These are phyloP conservation scores for Cenococcum geophilum DNA, from an alignment of 495 filamentous ascomycete species.

Conservation along the genomic window DNA sequence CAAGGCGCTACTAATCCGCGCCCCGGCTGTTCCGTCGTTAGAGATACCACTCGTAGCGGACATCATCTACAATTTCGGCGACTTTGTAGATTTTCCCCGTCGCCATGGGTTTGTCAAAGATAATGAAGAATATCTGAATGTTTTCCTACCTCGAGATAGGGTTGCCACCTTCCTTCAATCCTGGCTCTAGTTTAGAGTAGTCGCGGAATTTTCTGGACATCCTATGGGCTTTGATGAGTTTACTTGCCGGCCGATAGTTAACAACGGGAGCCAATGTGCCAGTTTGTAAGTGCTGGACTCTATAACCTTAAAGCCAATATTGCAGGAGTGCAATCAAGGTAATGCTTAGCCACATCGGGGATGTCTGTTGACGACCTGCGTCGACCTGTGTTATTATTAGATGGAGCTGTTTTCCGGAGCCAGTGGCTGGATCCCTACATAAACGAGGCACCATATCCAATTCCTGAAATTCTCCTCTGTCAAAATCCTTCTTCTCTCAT, in stretches of 20 bases:
- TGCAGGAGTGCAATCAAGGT: not conserved
- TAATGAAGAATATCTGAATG: not conserved
- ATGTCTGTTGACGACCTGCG: not conserved
- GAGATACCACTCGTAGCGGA: constrained; percentile 1
- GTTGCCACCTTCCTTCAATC: not conserved
- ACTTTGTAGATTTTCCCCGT: not conserved
- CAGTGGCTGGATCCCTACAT: not conserved
- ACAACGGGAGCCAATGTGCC: not conserved
- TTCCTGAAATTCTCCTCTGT: constrained; percentile 1
- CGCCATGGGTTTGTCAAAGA: not conserved
- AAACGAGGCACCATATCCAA: not conserved
- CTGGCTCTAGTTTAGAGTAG: not conserved
- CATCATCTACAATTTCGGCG: not conserved
- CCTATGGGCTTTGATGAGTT: not conserved
- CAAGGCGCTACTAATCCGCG: no score
- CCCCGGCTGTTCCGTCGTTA: not conserved
- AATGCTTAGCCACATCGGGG: not conserved
- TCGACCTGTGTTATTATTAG: not conserved
- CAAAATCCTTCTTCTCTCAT: not conserved
- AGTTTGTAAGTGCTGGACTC: not conserved
- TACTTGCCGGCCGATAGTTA: not conserved
- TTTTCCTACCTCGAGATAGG: not conserved
- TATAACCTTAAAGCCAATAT: not conserved
- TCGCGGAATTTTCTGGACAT: not conserved
- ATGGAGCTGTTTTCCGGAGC: not conserved